Evolutionary conservation across 179 eudicot species (phyloP), one percentile per base, ranked within the genome.

Genomic region (Patellifolia procumbens): DNA sequence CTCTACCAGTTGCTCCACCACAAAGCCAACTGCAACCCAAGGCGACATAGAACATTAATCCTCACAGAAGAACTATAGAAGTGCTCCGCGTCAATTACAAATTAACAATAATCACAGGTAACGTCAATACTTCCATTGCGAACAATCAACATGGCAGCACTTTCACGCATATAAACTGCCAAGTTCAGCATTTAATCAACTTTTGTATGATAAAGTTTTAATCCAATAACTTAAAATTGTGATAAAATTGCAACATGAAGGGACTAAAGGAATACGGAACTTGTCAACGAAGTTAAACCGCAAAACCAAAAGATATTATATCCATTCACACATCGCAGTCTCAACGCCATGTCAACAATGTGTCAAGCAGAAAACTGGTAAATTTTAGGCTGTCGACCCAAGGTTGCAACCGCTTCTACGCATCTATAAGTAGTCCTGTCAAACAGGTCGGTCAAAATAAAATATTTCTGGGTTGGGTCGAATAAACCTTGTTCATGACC

Each of bases 1-100:
- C 71, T 49, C 73, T 55, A 46, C 97, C 92, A 0, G 92, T 91
- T 56, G 90, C 91, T 76, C 82, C 88, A 75, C 90, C 94, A 86
- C 97, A 92, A 64, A 87, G 79, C 94, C 95, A 92, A 77, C 97
- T 90, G 80, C 80, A 78, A 67, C 19, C 42, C 20, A 61, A 66
- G 56, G 15, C 26, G 29, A 45, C 35, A 20, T 32, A 31, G 42
- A 19, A 75, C 1, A 70, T 52, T 28, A 74, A 49, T 70, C 60
- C 32, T 19, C 29, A n/a, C 29, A n/a, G 6, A 70, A 42, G 20
- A 26, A 52, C 15, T 26, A 11, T 72, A 63, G 31, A 63, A 37
- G 46, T 56, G n/a, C 62, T 12, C 62, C 32, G 22, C 28, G 60
- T 29, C 8, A 28, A 24, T 15, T 59, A 63, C 28, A 17, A 13